Evolutionary conservation across 2,329 filamentous ascomycete genomes (phyloP), one percentile per base, ranked within the genome.

Genomic region (Talaromyces sp.): DNA sequence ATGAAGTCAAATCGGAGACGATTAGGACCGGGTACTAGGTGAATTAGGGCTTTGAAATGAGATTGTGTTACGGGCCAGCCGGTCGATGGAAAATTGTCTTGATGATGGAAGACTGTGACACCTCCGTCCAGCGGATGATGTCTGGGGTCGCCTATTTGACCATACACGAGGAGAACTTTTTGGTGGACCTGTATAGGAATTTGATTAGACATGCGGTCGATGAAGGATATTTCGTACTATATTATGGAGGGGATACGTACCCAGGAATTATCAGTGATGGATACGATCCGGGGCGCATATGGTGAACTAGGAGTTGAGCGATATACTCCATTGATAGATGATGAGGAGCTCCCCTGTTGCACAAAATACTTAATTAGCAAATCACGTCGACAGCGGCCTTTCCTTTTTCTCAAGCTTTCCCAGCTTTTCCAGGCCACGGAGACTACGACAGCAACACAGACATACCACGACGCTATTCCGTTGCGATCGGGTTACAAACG

Each of bases 21-120:
- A 73, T 99, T 99, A 49, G 90, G 89, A 0, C 94, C 94, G 4
- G 94, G 92, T 58, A 89, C 85, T n/a, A 99, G 83, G 71, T 96
- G 91, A 9, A 97, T 82, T 27, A 97, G 79, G 4, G 88, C 88
- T 75, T 97, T 97, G 81, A 97, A 97, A 70, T 92, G 86, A 3
- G 90, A 95, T 58, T 91, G 87, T 68, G 81, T 87, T 10, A 97
- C 93, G 1, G 92, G 93, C 92, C 93, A 97, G 61, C 80, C 82
- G 11, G 86, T 89, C 0, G 89, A 78, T 6, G 93, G 92, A 69
- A 97, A 96, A 56, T 78, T 85, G 70, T 96, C 91, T 71, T 96
- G 89, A 62, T 91, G 83, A 65, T 94, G 89, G 65, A 82, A 87
- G 56, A 97, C 83, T 2, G 86, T 91, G 46, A 97, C 67, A 27